Conservation (phyloP, 768 basidiomycete genomes). For the Russula virescens region DNA sequence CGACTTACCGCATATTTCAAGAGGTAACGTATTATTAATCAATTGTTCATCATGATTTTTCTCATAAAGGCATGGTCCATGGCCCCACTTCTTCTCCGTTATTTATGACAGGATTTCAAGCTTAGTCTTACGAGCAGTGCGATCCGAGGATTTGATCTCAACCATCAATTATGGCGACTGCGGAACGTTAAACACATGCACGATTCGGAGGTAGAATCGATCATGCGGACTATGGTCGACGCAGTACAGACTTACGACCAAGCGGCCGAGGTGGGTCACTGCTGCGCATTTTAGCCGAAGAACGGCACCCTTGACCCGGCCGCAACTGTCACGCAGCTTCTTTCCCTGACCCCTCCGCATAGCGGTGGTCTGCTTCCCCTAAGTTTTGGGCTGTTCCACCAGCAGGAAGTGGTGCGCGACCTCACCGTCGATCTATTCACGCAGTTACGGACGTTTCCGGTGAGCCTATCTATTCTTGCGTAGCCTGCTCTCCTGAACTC, state of each 20-base stretch:
- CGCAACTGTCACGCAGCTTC: conserved; percentile 64
- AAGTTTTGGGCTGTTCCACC: conserved; percentile 89
- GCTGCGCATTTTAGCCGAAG: background rate
- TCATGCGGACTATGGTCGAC: conserved; percentile 68
- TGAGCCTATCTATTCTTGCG: conserved; percentile 34
- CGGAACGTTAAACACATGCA: conserved; percentile 65
- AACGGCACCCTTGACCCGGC: background rate
- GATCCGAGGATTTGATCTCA: conserved; percentile 76
- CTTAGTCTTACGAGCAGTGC: conserved; percentile 47
- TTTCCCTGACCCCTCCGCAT: conserved; percentile 69
- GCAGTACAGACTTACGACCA: conserved; percentile 79
- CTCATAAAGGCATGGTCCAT: no score
- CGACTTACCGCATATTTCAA: conserved; percentile 67
- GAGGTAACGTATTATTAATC: conserved; percentile 39
- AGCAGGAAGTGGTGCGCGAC: conserved; percentile 67
- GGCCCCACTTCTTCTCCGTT: no score
- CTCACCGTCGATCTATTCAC: conserved; percentile 81
- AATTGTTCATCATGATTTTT: background rate
- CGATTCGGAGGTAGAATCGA: conserved; percentile 67
- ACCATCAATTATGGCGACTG: conserved; percentile 81
- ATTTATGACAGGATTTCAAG: conserved; percentile 55
- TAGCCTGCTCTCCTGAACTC: background rate
- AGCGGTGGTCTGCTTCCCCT: conserved; percentile 79
- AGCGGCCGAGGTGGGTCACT: conserved; percentile 66
- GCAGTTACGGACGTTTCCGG: conserved; percentile 68